Conservation (phyloP, 2,329 filamentous ascomycete species). For the Fusarium decemcellulare region DNA sequence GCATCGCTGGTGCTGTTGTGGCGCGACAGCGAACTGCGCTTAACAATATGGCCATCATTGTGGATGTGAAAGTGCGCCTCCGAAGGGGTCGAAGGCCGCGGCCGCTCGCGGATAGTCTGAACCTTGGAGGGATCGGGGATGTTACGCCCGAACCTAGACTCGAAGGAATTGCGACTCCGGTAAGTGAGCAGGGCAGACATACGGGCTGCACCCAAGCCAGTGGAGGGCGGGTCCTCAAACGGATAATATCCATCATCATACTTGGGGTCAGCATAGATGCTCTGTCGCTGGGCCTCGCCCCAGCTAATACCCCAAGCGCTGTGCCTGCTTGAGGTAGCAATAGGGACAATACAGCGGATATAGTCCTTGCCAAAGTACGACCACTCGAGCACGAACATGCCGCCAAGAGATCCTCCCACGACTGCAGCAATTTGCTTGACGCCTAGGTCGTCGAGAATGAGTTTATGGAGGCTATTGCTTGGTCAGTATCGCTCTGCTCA, state of each 20-base stretch:
- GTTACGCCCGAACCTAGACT: conserved; percentile 94
- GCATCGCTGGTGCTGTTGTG: conserved; percentile 56
- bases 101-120: conserved; percentile 83
- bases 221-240: conserved; percentile 87
- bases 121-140: conserved; percentile 87
- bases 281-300: conserved; percentile 90
- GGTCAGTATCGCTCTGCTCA: conserved; percentile 17
- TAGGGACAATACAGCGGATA: conserved; percentile 84
- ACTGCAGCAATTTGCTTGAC: conserved; percentile 84
- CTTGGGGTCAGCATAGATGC: conserved; percentile 98
- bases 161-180: conserved; percentile 96
- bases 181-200: conserved; percentile 98
- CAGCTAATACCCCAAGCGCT: conserved; percentile 94
- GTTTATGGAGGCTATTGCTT: conserved; percentile 76
- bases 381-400: conserved; percentile 93
- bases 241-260: conserved; percentile 97
- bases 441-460: conserved; percentile 85
- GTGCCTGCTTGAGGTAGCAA: conserved; percentile 87
- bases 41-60: conserved; percentile 83
- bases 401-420: conserved; percentile 87
- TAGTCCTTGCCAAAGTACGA: conserved; percentile 92
- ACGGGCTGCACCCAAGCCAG: conserved; percentile 91
- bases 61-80: conserved; percentile 86
- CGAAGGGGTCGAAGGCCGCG: conserved; percentile 72
- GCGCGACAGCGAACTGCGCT: conserved; percentile 65